Conservation (phyloP, 148 eudicot genomes). For the Pharnaceum exiguum region DNA sequence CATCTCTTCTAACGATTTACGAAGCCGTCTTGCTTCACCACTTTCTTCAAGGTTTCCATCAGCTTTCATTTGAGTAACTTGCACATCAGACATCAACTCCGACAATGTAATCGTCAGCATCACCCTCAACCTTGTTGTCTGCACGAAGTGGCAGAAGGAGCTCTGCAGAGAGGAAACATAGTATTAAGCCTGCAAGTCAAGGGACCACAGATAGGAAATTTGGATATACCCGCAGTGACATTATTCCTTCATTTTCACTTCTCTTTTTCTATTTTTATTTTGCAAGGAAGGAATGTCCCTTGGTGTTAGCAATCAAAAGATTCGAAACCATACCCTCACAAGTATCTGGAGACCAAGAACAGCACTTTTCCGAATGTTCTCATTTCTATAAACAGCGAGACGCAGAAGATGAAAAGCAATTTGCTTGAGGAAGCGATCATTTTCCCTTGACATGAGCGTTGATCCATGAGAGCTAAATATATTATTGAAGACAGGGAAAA, state of each 20-base stretch:
- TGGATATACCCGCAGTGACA: not conserved
- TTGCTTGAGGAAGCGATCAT: conserved; percentile 95
- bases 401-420: conserved; percentile 98
- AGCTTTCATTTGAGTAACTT: conserved; percentile 91
- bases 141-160: conserved; percentile 78
- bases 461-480: conserved; percentile 87
- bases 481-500: conserved; percentile 77
- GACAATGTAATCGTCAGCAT: conserved; percentile 96
- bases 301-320: too few species aligned
- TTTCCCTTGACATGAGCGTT: conserved; percentile 91
- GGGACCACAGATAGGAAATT: not conserved
- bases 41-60: conserved; percentile 99
- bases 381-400: conserved; percentile 91
- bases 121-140: conserved; percentile 83
- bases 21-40: conserved; percentile 88
- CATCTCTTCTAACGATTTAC: conserved; percentile 90
- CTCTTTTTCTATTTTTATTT: too few species aligned
- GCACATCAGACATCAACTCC: conserved; percentile 98
- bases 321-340: conserved; percentile 64
- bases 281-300: too few species aligned
- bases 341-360: conserved; percentile 96
- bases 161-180: conserved; percentile 52
- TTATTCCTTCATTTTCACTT: too few species aligned
- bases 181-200: not conserved
- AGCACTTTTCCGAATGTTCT: conserved; percentile 76